Evolutionary conservation across 2,329 filamentous ascomycete species (phyloP).

Genomic region (Hysterium pulicare): DNA sequence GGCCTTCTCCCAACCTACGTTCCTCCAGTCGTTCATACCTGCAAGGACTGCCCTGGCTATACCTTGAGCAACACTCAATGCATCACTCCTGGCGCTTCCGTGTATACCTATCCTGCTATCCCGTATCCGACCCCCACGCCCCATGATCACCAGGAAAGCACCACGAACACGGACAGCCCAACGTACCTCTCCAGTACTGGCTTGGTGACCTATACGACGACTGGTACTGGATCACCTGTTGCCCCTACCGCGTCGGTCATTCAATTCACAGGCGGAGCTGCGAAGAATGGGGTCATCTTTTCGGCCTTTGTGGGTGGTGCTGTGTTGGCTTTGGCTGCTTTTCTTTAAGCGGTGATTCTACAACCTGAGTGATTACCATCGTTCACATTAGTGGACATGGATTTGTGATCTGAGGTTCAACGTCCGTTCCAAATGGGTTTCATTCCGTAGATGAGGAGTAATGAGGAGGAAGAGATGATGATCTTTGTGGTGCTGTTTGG

Average conservation of each 20-base stretch:
- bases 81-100: constrained; percentile 4
- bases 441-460: no score
- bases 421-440: no score
- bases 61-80: constrained; percentile 12
- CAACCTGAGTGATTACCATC: no score
- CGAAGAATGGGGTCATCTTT: constrained; percentile 5
- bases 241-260: constrained; percentile 3
- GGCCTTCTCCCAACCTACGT: constrained; percentile 3
- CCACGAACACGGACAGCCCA: not conserved
- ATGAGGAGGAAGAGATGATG: no score
- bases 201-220: constrained; percentile 5
- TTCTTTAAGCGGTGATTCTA: constrained; percentile 9
- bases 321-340: constrained; percentile 7
- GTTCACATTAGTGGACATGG: no score
- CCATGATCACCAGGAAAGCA: constrained; percentile 7
- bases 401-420: no score
- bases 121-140: constrained; percentile 11
- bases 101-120: constrained; percentile 10
- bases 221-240: constrained; percentile 7
- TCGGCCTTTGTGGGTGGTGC: constrained; percentile 8
- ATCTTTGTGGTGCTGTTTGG: no score
- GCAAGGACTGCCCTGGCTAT: constrained; percentile 11
- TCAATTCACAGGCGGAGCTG: constrained; percentile 9
- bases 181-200: constrained; percentile 3
- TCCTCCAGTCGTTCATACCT: constrained; percentile 12